Evolutionary conservation across 805 yeast species (phyloP), one percentile per base, ranked within the genome.

Genomic region (Alloascoidea hylecoeti): DNA sequence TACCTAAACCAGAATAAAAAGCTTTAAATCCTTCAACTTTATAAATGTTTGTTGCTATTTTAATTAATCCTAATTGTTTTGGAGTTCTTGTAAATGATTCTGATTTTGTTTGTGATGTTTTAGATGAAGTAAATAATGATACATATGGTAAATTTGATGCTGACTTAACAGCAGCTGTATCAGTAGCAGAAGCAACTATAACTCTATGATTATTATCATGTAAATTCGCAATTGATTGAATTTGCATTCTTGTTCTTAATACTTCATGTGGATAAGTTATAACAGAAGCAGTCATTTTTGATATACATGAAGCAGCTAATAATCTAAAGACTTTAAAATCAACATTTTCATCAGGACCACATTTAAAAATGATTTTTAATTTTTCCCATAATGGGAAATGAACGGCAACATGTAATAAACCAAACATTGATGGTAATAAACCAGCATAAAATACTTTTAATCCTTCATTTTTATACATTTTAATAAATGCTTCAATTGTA

Each of bases 211-310:
- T n/a, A 9, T 23, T n/a, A 23, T 23, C 30, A 23, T 9, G 9
- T n/a, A 15, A 28, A 18, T 38, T 39, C 14, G 61, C 53, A 27
- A 64, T 46, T 5, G 45, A 39, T 18, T 46, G 56, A 44, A 82
- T 71, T 59, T 89, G 98, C 72, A 86, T 70, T 49, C 97, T 68
- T 9, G 97, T 88, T 48, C 98, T 69, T 36, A 92, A 64, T 19
- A 89, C 88, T 56, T 89, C 98, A 59, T 89, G 98, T 2, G 98
- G 97, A 53, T 89, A 89, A 0, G 97, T 89, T 38, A 84, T 65
- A 1, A 84, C 66, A 35, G 92, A 78, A 3, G 97, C 97, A 37
- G 79, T 64, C 80, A 88, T 81, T 55, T 89, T 89, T 3, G 95
- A 80, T 9, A 76, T 48, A 12, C 88, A 71, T 2, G 94, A 80